Evolutionary conservation across 106 monocot genomes (phyloP).

Genomic region (Amphibolis antarctica): DNA sequence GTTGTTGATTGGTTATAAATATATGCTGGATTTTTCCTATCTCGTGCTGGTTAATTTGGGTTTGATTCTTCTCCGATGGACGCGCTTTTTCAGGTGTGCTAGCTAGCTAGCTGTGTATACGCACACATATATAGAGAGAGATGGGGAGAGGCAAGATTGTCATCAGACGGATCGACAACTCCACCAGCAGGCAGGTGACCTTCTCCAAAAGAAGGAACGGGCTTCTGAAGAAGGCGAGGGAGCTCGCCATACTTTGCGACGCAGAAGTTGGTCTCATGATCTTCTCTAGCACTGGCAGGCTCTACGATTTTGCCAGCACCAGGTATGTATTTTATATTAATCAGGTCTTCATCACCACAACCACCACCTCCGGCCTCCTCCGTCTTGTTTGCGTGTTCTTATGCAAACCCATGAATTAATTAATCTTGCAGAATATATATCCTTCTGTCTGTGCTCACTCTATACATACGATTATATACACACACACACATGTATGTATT

Average conservation of each 20-base stretch:
- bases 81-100: too few species aligned
- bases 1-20: background rate
- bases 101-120: too few species aligned
- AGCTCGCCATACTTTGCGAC: constrained; percentile 23
- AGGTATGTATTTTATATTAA: constrained; percentile 6
- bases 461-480: too few species aligned
- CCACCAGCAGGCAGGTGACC: constrained; percentile 27
- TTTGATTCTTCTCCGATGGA: constrained; percentile 12
- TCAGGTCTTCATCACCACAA: background rate
- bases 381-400: too few species aligned
- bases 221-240: constrained; percentile 24
- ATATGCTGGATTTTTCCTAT: background rate
- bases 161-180: constrained; percentile 27
- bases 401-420: too few species aligned
- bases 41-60: background rate
- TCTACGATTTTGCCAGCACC: constrained; percentile 24
- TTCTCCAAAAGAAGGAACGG: constrained; percentile 23
- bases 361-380: background rate
- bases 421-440: too few species aligned
- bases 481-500: too few species aligned
- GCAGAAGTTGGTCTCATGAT: too few species aligned
- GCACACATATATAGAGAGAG: too few species aligned
- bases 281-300: constrained; percentile 26
- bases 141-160: constrained; percentile 31
- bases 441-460: too few species aligned